Conservation (phyloP, 2,329 filamentous ascomycete genomes). For the Colletotrichum cereale region DNA sequence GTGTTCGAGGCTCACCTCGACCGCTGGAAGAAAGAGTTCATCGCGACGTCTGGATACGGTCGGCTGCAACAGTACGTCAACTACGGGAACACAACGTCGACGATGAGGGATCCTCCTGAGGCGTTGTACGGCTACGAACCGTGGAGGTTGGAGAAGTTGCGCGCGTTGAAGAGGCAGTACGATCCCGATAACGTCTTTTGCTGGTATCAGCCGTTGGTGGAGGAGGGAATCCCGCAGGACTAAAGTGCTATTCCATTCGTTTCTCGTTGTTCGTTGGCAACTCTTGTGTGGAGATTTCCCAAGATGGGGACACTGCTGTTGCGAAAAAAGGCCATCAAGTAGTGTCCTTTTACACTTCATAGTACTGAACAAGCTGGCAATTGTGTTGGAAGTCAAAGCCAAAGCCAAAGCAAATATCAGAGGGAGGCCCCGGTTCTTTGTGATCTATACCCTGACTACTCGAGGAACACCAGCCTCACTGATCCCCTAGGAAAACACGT, state of each 20-base stretch:
- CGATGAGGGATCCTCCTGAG: conserved; percentile 47
- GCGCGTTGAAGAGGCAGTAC: conserved; percentile 50
- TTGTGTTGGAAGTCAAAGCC: too few species aligned
- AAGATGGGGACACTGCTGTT: too few species aligned
- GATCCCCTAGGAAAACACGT: too few species aligned
- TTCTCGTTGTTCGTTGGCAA: not conserved
- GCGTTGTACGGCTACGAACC: conserved; percentile 44
- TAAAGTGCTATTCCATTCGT: not conserved
- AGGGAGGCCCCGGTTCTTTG: too few species aligned
- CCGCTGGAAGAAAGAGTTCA: conserved; percentile 49
- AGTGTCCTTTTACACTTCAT: too few species aligned
- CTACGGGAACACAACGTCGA: conserved; percentile 49
- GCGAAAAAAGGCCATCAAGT: too few species aligned
- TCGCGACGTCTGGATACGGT: conserved; percentile 43
- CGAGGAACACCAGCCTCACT: too few species aligned
- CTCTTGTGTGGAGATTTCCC: not conserved
- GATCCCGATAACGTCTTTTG: conserved; percentile 53
- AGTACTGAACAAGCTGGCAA: too few species aligned
- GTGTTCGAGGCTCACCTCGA: conserved; percentile 55
- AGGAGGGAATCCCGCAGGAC: not conserved
- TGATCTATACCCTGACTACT: too few species aligned
- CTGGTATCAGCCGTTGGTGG: conserved; percentile 33
- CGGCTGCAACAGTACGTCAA: conserved; percentile 42
- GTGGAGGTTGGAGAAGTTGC: conserved; percentile 44
- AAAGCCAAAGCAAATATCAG: too few species aligned